phyloP scores from a whole-genome alignment of 805 yeast species.

The Candida ponderosae region DNA sequence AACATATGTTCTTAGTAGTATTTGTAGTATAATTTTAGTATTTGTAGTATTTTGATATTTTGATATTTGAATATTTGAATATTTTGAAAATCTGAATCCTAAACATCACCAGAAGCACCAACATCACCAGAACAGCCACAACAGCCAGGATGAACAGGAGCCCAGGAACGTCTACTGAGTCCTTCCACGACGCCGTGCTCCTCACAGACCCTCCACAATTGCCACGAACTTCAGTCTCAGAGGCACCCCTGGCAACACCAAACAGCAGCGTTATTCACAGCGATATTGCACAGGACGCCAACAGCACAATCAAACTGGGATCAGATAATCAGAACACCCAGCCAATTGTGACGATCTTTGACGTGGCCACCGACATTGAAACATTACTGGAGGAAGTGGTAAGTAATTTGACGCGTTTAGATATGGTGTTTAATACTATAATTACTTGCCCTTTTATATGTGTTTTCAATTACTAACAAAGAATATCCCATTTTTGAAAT shows the following conservation, averaged over 20 bases:
- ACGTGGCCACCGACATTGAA: constrained; percentile 23
- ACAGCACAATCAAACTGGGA: too few relatives aligned
- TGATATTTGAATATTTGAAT: background rate
- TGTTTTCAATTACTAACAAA: background rate
- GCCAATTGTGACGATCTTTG: constrained; percentile 20
- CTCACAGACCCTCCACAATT: background rate
- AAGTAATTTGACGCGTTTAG: too few relatives aligned
- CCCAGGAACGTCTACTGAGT: background rate
- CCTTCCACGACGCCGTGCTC: background rate
- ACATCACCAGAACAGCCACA: background rate
- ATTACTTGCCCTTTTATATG: background rate
- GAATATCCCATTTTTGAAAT: background rate
- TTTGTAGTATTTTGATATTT: too few relatives aligned
- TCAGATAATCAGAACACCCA: background rate
- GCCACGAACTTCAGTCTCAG: background rate
- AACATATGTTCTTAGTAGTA: too few relatives aligned
- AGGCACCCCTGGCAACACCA: constrained; percentile 5
- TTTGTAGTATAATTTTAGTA: too few relatives aligned
- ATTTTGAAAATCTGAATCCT: background rate
- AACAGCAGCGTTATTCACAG: background rate
- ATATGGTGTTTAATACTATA: too few relatives aligned
- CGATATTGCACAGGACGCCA: background rate
- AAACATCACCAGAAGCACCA: constrained; percentile 1
- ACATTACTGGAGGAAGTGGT: constrained; percentile 14
- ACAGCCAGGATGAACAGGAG: background rate